phyloP scores from a whole-genome alignment of 1,284 basidiomycete species.

The Porphyrellus sp. region DNA sequence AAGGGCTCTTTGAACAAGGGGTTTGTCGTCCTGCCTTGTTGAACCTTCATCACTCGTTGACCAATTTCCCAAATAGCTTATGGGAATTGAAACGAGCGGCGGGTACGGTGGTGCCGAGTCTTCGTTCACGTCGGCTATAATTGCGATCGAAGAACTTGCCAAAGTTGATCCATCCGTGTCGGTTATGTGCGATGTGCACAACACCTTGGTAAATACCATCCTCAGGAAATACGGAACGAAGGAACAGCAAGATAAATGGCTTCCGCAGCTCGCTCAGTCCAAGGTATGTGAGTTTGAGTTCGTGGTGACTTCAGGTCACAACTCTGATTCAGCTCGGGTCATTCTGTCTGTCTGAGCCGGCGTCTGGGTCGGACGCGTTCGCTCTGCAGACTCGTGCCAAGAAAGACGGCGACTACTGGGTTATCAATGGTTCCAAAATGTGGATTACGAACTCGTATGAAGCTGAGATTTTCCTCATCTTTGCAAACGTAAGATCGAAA shows the following conservation, averaged over 20 bases:
- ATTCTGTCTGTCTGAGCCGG: constrained; percentile 93
- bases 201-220: constrained; percentile 96
- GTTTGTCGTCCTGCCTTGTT: constrained; percentile 46
- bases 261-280: constrained; percentile 78
- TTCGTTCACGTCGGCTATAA: constrained; percentile 93
- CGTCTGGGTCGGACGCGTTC: constrained; percentile 95
- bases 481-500: constrained; percentile 71
- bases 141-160: constrained; percentile 96
- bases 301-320: neutral
- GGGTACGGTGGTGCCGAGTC: constrained; percentile 87
- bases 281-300: constrained; percentile 50
- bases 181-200: constrained; percentile 97
- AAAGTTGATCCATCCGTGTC: constrained; percentile 96
- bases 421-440: constrained; percentile 96
- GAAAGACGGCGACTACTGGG: constrained; percentile 81
- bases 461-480: constrained; percentile 92
- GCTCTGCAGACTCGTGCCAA: constrained; percentile 91
- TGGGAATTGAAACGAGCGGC: constrained; percentile 92
- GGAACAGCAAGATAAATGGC: constrained; percentile 85
- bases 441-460: constrained; percentile 99
- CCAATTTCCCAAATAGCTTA: constrained; percentile 55
- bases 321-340: constrained; percentile 73
- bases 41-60: neutral
- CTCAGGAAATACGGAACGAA: constrained; percentile 84
- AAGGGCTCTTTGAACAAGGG: constrained; percentile 93